Base-by-base conservation (phyloP, 2,329 filamentous ascomycete genomes). In the Trichoderma breve region DNA sequence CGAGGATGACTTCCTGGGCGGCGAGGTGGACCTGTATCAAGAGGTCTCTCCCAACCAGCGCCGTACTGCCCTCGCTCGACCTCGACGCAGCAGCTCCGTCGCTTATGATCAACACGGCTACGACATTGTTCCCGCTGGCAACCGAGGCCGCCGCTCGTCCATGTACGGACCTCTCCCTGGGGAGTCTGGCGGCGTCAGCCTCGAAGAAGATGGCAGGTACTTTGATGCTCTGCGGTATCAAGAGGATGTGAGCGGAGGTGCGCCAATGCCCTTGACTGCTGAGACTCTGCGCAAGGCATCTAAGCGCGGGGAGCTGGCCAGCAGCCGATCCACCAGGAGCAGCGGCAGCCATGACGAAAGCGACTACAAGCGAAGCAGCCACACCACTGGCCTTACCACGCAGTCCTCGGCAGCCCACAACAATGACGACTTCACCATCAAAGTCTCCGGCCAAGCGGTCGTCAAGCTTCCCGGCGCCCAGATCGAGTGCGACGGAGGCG, bases 271-370 rank as follows among this genome's bases (percentile, higher is more conserved):
- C 2, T 79, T 91, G 71, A 91, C 89, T 4, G 86, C 85, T 2
- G 89, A 90, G 71, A 81, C 83, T 14, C 82, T 91, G 30, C 85
- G 83, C 74, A 87, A 84, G 77, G 86, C 83, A 32, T 84, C 80
- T 74, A 85, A 83, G 76, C 79, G 77, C 69, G 84, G 81, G 73
- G 84, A 82, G 72, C 84, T 82, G 7, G 80, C 82, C 26, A 88
- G 85, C 81, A 89, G 86, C 77, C 85, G 85, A 28, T 89, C 86
- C 51, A 90, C 85, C 67, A 85, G 85, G 74, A 90, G 86, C 83
- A 89, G 85, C 74, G 85, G 80, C 26, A 91, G 89, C 77, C 88
- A 84, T 57, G 89, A 91, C 75, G 89, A 91, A 71, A 91, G 89
- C 79, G 89, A 90, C 71, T 90, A 86, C 79, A 86, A 85, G 74